phyloP scores from a whole-genome alignment of 768 basidiomycete species.

The Termitomyces heimii region DNA sequence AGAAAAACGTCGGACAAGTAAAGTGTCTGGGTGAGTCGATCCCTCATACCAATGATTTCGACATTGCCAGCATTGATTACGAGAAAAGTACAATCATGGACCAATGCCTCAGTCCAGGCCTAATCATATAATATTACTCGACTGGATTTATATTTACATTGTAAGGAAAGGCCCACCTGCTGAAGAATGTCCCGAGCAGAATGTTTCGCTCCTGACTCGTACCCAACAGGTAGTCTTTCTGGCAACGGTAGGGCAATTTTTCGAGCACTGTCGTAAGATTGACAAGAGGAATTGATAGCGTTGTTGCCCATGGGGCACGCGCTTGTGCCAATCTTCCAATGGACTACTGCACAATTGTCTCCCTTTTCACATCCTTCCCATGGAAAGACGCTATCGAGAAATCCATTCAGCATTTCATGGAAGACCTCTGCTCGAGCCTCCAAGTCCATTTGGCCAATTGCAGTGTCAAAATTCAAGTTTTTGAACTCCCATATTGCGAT shows the following conservation, averaged over 20 bases:
- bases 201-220: not conserved
- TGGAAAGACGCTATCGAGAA: not conserved
- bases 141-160: not conserved
- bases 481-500: too few relatives aligned
- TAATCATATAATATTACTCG: not conserved
- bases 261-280: not conserved
- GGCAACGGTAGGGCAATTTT: not conserved
- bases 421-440: not conserved
- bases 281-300: not conserved
- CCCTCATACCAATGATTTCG: too few relatives aligned
- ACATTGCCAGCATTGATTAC: too few relatives aligned
- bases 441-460: not conserved
- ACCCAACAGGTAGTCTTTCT: not conserved
- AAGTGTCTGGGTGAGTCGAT: constrained; percentile 1
- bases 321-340: too few relatives aligned
- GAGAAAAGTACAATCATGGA: too few relatives aligned
- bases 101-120: constrained; percentile 1
- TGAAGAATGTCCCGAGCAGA: too few relatives aligned
- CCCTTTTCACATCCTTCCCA: constrained; percentile 1
- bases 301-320: too few relatives aligned
- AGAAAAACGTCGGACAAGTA: not conserved
- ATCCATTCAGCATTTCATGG: not conserved
- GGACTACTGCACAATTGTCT: not conserved
- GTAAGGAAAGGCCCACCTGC: not conserved
- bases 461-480: not conserved